These are phyloP conservation scores for Rhamnella rubrinervis DNA, from an alignment of 331 rosid species.

Conservation along the genomic window DNA sequence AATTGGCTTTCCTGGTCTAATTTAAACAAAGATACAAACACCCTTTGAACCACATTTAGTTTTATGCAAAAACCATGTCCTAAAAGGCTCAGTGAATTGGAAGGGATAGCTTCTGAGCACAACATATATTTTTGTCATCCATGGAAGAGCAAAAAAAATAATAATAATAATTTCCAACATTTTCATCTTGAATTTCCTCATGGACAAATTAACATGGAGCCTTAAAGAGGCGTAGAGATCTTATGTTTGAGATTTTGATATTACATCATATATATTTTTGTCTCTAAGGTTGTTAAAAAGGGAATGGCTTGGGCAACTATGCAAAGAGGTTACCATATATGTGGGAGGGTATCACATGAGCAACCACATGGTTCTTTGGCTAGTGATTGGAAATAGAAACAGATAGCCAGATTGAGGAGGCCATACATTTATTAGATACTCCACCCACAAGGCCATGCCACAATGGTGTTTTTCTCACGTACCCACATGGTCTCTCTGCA, in stretches of 20 bases:
- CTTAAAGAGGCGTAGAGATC: background rate
- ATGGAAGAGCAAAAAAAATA: too few relatives aligned
- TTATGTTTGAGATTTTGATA: constrained; percentile 30
- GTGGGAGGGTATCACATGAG: constrained; percentile 41
- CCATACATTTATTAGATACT: constrained; percentile 22
- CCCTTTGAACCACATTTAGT: background rate
- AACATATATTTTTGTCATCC: too few relatives aligned
- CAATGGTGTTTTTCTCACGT: constrained; percentile 2
- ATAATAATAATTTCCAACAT: too few relatives aligned
- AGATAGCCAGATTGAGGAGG: constrained; percentile 5
- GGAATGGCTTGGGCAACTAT: constrained; percentile 36
- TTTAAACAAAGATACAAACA: constrained; percentile 4
- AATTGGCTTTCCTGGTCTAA: constrained; percentile 29
- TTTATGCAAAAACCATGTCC: constrained; percentile 18
- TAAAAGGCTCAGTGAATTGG: too few relatives aligned
- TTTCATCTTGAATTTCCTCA: too few relatives aligned
- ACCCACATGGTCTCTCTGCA: constrained; percentile 29
- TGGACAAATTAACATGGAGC: too few relatives aligned
- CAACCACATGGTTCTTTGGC: constrained; percentile 44
- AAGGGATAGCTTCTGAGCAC: too few relatives aligned
- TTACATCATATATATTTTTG: constrained; percentile 18
- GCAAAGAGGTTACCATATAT: constrained; percentile 42
- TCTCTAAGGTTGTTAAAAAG: constrained; percentile 9
- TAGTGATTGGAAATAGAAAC: constrained; percentile 35
- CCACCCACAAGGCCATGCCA: background rate